Evolutionary conservation across 805 yeast genomes (phyloP).

Genomic region (Ogataea nonfermentans): DNA sequence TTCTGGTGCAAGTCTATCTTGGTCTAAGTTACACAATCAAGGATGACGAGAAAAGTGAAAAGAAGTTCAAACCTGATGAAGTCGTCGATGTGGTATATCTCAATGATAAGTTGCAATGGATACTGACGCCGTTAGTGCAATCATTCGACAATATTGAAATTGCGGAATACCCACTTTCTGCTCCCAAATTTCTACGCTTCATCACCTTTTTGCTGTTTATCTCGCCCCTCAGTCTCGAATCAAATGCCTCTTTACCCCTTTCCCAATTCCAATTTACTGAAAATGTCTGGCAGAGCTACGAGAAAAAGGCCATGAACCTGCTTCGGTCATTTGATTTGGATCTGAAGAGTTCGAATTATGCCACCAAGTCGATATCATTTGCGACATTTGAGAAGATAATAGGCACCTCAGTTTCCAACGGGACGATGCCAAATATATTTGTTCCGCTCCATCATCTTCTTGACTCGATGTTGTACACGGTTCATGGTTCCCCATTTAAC

Average conservation of each 20-base stretch:
- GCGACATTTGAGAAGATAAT: constrained; percentile 36
- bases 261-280: constrained; percentile 24
- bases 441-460: constrained; percentile 44
- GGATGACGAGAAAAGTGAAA: constrained; percentile 14
- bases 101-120: constrained; percentile 30
- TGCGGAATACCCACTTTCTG: constrained; percentile 37
- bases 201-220: constrained; percentile 50
- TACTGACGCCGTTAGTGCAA: constrained; percentile 36
- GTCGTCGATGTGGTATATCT: constrained; percentile 24
- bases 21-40: constrained; percentile 33
- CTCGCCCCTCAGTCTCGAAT: constrained; percentile 32
- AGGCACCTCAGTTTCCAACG: constrained; percentile 15
- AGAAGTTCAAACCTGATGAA: constrained; percentile 3
- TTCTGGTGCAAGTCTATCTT: constrained; percentile 45
- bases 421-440: constrained; percentile 44
- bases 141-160: constrained; percentile 45
- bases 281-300: constrained; percentile 43
- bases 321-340: constrained; percentile 48
- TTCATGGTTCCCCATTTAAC: constrained; percentile 3
- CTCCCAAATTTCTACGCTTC: constrained; percentile 41
- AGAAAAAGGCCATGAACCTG: constrained; percentile 42
- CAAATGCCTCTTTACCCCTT: constrained; percentile 18
- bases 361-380: constrained; percentile 24
- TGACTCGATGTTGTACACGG: constrained; percentile 37
- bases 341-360: constrained; percentile 29